Evolutionary conservation across 768 basidiomycete species (phyloP).

Genomic region (Nidularia sp.): DNA sequence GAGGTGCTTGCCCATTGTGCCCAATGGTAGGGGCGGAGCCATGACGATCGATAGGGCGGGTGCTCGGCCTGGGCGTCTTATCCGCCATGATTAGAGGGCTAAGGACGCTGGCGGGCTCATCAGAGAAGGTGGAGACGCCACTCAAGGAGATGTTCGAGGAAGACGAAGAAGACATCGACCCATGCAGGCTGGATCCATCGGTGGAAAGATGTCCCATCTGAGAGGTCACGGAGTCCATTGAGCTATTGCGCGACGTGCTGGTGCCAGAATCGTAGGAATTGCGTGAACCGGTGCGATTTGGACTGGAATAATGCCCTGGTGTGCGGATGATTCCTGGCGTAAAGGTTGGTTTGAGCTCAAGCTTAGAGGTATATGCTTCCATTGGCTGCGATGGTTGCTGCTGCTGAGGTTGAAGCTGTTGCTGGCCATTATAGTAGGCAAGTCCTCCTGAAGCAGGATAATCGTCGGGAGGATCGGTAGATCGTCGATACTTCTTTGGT

Average conservation of each 20-base stretch:
- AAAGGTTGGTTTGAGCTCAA: slow-evolving; percentile 63
- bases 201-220: slow-evolving; percentile 15
- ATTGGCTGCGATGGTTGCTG: slow-evolving; percentile 8
- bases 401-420: slow-evolving; percentile 4
- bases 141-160: slow-evolving; percentile 10
- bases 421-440: neutral
- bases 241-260: slow-evolving; percentile 6
- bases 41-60: slow-evolving; percentile 21
- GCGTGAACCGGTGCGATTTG: slow-evolving; percentile 8
- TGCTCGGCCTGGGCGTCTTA: slow-evolving; percentile 23
- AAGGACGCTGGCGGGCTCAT: slow-evolving; percentile 42
- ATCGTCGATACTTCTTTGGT: slow-evolving; percentile 3
- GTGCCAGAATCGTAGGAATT: slow-evolving; percentile 9
- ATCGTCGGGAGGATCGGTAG: slow-evolving; percentile 5
- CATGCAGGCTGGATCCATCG: slow-evolving; percentile 6
- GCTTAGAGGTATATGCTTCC: slow-evolving; percentile 41
- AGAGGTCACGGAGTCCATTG: slow-evolving; percentile 11
- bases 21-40: slow-evolving; percentile 27
- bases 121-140: slow-evolving; percentile 28
- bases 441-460: neutral
- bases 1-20: slow-evolving; percentile 15
- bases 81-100: slow-evolving; percentile 34
- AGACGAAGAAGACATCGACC: slow-evolving; percentile 22
- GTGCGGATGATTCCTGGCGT: slow-evolving; percentile 66
- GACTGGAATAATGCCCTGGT: slow-evolving; percentile 49